phyloP scores from a whole-genome alignment of 2,329 filamentous ascomycete genomes.

The Cryphonectria japonica region DNA sequence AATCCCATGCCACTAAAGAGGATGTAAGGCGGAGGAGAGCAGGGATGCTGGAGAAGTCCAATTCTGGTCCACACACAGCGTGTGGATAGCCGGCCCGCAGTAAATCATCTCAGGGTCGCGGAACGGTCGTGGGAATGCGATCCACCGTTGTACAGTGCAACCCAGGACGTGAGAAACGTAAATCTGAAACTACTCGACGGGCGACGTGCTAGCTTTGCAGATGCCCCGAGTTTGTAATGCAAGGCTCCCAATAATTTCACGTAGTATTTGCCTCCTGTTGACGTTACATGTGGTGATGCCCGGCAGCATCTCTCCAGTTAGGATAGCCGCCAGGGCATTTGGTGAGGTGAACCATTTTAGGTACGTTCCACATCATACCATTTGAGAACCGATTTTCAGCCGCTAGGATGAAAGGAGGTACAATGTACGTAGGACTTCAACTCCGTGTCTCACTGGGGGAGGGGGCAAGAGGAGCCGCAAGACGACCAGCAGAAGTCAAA shows the following conservation, averaged over 20 bases:
- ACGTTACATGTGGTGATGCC: neutral
- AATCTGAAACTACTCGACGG: neutral
- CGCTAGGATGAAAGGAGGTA: neutral
- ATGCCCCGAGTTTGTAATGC: neutral
- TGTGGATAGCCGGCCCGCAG: slow-evolving; percentile 4
- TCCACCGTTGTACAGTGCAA: neutral
- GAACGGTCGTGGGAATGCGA: neutral
- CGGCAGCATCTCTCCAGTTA: too few relatives aligned
- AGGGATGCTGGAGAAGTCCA: neutral
- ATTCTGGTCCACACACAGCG: neutral
- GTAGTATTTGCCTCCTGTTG: neutral
- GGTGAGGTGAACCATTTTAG: neutral
- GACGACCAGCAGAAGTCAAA: neutral
- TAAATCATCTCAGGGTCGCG: slow-evolving; percentile 1
- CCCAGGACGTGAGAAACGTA: neutral
- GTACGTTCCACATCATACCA: neutral
- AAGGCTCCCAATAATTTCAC: neutral
- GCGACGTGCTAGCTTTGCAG: neutral
- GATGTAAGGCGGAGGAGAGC: neutral
- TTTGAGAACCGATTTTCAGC: neutral
- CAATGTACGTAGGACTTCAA: neutral
- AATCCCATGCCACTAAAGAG: neutral
- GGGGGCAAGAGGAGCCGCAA: neutral
- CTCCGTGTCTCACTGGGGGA: neutral
- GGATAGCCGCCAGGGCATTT: neutral